Conservation (phyloP, 257 asterid genomes). For the Przewalskia tangutica region DNA sequence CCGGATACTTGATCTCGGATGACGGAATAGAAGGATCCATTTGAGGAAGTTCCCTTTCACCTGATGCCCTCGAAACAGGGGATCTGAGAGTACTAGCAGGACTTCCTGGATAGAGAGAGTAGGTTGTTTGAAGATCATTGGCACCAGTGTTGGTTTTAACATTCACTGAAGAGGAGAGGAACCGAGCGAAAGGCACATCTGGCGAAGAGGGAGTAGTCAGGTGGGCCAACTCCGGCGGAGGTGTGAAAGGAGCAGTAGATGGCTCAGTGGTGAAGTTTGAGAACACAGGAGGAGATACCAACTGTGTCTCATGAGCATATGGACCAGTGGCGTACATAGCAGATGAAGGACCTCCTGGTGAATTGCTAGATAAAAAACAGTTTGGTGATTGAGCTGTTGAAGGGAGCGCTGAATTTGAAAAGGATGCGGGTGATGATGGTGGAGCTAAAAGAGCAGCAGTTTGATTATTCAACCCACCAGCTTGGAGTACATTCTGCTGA, state of each 20-base stretch:
- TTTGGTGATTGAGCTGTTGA: conserved; percentile 78
- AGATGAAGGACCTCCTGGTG: conserved; percentile 65
- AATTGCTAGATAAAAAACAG: conserved; percentile 64
- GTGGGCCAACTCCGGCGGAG: conserved; percentile 82
- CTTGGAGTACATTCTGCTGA: conserved; percentile 55
- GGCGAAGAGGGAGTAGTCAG: conserved; percentile 93
- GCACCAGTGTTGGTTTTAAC: conserved; percentile 24
- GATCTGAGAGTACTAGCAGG: conserved; percentile 63
- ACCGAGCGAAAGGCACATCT: conserved; percentile 76
- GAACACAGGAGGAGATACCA: conserved; percentile 84
- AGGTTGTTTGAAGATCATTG: conserved; percentile 60
- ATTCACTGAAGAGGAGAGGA: conserved; percentile 53
- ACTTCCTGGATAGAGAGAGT: conserved; percentile 66
- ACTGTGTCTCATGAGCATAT: conserved; percentile 74
- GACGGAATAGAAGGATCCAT: conserved; percentile 45
- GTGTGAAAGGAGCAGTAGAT: conserved; percentile 81
- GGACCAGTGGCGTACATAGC: conserved; percentile 81
- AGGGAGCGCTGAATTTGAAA: conserved; percentile 63
- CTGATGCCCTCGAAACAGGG: conserved; percentile 45
- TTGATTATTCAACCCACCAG: conserved; percentile 58
- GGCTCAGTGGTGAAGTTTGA: conserved; percentile 88
- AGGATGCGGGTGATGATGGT: conserved; percentile 82
- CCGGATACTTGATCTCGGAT: conserved; percentile 30
- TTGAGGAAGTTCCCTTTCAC: conserved; percentile 42
- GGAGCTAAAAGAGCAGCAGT: conserved; percentile 62